phyloP scores from a whole-genome alignment of 495 filamentous ascomycete species.

The Aspergillus mulundensis region DNA sequence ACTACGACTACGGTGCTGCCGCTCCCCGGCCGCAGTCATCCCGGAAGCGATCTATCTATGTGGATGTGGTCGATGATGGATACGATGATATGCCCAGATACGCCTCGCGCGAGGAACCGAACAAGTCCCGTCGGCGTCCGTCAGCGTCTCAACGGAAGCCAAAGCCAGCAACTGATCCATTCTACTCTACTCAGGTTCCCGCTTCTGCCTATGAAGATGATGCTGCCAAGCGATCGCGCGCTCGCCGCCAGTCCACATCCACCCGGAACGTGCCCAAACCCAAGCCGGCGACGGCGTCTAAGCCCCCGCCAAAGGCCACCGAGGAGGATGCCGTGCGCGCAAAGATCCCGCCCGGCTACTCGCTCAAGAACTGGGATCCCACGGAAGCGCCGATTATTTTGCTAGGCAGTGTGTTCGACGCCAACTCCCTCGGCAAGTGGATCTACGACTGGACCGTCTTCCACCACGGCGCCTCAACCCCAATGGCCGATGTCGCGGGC shows the following conservation, averaged over 20 bases:
- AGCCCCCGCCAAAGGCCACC: slow-evolving; percentile 66
- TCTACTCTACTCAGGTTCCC: slow-evolving; percentile 50
- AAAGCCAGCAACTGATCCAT: slow-evolving; percentile 50
- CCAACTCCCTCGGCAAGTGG: slow-evolving; percentile 97
- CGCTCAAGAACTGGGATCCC: slow-evolving; percentile 98
- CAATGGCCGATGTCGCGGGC: slow-evolving; percentile 88
- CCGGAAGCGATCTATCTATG: slow-evolving; percentile 50
- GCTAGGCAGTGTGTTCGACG: slow-evolving; percentile 93
- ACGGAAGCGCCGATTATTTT: slow-evolving; percentile 89
- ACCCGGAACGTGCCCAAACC: slow-evolving; percentile 43
- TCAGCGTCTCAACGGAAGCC: slow-evolving; percentile 42
- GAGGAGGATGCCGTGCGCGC: slow-evolving; percentile 77
- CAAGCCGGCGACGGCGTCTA: slow-evolving; percentile 39
- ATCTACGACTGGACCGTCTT: slow-evolving; percentile 99
- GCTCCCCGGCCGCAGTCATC: slow-evolving; percentile 35
- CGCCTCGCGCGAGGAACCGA: slow-evolving; percentile 23
- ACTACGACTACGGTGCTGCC: slow-evolving; percentile 39
- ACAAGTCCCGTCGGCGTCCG: slow-evolving; percentile 32
- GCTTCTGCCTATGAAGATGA: slow-evolving; percentile 37
- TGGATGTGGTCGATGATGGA: slow-evolving; percentile 54
- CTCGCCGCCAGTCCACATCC: slow-evolving; percentile 49
- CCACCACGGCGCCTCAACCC: slow-evolving; percentile 76
- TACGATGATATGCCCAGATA: slow-evolving; percentile 38
- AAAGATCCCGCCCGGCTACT: slow-evolving; percentile 87
- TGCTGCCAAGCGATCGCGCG: slow-evolving; percentile 40